Evolutionary conservation across 192 early-diverging fungal species (phyloP), one percentile per base, ranked within the genome.

Genomic region (Gamsiella multidivaricata): DNA sequence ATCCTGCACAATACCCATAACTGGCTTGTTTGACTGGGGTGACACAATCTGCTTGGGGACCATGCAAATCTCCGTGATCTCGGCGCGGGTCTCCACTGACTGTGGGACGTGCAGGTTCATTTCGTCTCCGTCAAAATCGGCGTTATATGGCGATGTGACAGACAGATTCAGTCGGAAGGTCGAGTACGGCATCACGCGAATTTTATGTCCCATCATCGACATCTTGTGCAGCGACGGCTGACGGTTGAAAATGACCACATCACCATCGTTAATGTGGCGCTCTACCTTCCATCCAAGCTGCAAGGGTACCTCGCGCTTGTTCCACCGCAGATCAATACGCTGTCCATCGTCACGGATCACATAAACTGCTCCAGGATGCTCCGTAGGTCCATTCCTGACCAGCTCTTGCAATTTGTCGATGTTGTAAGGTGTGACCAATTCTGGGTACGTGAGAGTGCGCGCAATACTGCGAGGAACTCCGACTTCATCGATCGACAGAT

Each of bases 1-100:
- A 74, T 99, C 98, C 83, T 99, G 98, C 33, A 99, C 98, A 82
- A 99, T 99, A 73, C 98, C 98, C 98, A 99, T 99, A 70, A 97
- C 94, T 3, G 98, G 98, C 59, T 94, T 94, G 84, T 98, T 97
- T 39, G 94, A 94, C 83, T 99, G 96, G 3, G 98, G 97, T 31
- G 95, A 95, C 5, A 99, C 90, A 78, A 99, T 95, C 83, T 98
- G 95, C 71, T 91, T 92, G 6, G 97, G 96, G 8, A 99, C 97
- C 94, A 97, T 97, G 83, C 96, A 98, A 56, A 99, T 90, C 84
- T 98, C 94, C 63, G 88, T 87, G 53, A 99, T 89, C 82, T 99
- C 97, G 18, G 97, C 96, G 36, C 93, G 91, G 12, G 96, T 95
- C 84, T 98, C 95, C 49, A 96, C 91, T 11, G 96, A 96, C 82